Evolutionary conservation across 345 rosid genomes (phyloP).

Genomic region (Corchorus capsularis): DNA sequence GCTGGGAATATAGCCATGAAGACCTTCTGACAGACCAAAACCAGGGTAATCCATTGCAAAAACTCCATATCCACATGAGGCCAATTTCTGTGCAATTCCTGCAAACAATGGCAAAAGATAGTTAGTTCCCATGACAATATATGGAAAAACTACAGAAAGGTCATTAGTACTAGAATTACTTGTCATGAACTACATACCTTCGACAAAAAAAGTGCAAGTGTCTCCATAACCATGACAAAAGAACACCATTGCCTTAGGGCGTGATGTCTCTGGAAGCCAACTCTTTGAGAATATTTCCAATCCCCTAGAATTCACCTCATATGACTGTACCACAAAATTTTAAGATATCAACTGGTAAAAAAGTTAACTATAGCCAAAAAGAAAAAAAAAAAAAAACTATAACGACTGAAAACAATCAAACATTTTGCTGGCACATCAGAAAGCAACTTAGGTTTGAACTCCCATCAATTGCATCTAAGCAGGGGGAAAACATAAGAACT

Average conservation of each 20-base stretch:
- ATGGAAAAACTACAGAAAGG: conserved; percentile 16
- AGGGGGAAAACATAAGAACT: not conserved
- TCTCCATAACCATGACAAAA: conserved; percentile 98
- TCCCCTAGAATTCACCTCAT: conserved; percentile 83
- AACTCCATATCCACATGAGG: conserved; percentile 76
- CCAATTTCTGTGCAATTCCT: conserved; percentile 94
- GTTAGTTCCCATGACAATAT: conserved; percentile 19
- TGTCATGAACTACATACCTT: conserved; percentile 58
- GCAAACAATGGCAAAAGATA: conserved; percentile 21
- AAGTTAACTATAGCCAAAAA: not conserved
- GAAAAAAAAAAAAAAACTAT: not conserved
- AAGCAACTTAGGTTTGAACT: not conserved
- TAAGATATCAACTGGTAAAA: conserved; percentile 12
- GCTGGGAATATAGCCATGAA: conserved; percentile 80
- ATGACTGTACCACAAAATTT: conserved; percentile 46
- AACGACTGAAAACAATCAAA: not conserved
- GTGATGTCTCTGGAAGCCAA: conserved; percentile 73
- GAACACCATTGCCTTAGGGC: conserved; percentile 74
- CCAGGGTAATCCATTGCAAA: conserved; percentile 98
- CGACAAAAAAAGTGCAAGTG: conserved; percentile 91
- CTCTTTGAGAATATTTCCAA: conserved; percentile 79
- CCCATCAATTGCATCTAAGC: not conserved
- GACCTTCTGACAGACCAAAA: conserved; percentile 92
- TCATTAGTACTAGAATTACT: conserved; percentile 12
- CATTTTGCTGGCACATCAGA: not conserved